A percentile compares a stretch with the other conserved stretches of the same genome.
These are phyloP conservation scores for Trypanosoma melophagium DNA, from an alignment of 208 protist genomes.

Conservation along the genomic window DNA sequence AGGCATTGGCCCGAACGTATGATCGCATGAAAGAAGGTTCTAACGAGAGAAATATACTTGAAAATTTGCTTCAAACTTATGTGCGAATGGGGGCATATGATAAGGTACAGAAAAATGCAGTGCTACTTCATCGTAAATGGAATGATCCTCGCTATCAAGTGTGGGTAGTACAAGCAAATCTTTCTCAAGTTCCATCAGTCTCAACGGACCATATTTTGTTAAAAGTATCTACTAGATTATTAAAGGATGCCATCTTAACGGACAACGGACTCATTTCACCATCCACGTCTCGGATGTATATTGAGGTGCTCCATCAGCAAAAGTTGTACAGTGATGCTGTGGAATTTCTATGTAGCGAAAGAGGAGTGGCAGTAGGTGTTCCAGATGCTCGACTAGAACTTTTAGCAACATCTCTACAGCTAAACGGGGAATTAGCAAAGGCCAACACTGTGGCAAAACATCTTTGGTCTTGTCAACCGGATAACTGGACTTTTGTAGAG, in stretches of 20 bases:
- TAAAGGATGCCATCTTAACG: conserved; percentile 59
- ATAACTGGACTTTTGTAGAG: conserved; percentile 80
- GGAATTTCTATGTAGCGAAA: conserved; percentile 58
- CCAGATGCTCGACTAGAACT: conserved; percentile 76
- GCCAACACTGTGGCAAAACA: conserved; percentile 64
- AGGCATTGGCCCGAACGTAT: conserved; percentile 58
- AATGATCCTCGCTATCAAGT: conserved; percentile 70
- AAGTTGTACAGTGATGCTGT: conserved; percentile 52
- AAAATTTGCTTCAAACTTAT: conserved; percentile 81
- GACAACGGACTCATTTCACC: conserved; percentile 58
- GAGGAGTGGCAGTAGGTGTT: conserved; percentile 62
- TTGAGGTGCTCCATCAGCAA: conserved; percentile 80
- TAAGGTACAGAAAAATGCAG: conserved; percentile 58
- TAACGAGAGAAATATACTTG: conserved; percentile 55
- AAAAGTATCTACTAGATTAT: conserved; percentile 67
- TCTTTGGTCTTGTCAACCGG: conserved; percentile 57
- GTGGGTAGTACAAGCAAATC: conserved; percentile 80
- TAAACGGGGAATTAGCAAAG: conserved; percentile 35
- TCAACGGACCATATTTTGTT: conserved; percentile 67
- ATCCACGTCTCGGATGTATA: conserved; percentile 70
- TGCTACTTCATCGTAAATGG: conserved; percentile 62
- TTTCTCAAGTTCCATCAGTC: conserved; percentile 71
- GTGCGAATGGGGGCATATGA: conserved; percentile 76
- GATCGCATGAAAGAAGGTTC: conserved; percentile 53
- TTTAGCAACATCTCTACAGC: conserved; percentile 42